Conservation (phyloP, 1,284 basidiomycete species). For the Pulveroboletus sp. region DNA sequence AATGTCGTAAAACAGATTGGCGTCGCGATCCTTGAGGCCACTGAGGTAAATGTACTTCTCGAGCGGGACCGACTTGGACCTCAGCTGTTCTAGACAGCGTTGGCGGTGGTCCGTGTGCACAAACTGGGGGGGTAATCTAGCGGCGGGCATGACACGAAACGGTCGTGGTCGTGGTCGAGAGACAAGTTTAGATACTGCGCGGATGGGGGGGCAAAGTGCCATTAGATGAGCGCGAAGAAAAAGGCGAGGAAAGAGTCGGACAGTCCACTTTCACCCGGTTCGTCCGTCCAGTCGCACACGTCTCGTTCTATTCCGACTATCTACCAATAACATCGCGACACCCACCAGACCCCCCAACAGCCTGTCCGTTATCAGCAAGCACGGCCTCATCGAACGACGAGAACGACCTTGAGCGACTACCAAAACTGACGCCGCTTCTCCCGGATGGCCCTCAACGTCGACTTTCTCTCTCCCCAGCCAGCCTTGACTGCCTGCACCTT, state of each 20-base stretch:
- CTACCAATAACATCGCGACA: neutral
- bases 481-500: slow-evolving; percentile 40
- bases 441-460: slow-evolving; percentile 49
- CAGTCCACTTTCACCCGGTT: neutral
- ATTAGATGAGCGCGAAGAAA: slow-evolving; percentile 3
- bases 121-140: slow-evolving; percentile 49
- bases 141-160: slow-evolving; percentile 24
- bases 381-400: neutral
- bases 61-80: slow-evolving; percentile 52
- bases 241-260: neutral
- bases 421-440: slow-evolving; percentile 56
- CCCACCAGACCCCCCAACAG: neutral
- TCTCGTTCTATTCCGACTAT: slow-evolving; percentile 1
- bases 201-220: slow-evolving; percentile 4
- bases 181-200: slow-evolving; percentile 1
- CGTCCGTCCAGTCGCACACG: neutral
- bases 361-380: slow-evolving; percentile 3
- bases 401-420: slow-evolving; percentile 32
- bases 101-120: slow-evolving; percentile 51
- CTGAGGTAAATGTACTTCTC: slow-evolving; percentile 73
- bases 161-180: neutral
- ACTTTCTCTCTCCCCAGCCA: slow-evolving; percentile 59
- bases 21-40: slow-evolving; percentile 59
- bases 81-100: slow-evolving; percentile 58
- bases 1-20: slow-evolving; percentile 62